These are phyloP conservation scores for Lippia alba DNA, from an alignment of 305 asterid genomes.

Conservation along the genomic window DNA sequence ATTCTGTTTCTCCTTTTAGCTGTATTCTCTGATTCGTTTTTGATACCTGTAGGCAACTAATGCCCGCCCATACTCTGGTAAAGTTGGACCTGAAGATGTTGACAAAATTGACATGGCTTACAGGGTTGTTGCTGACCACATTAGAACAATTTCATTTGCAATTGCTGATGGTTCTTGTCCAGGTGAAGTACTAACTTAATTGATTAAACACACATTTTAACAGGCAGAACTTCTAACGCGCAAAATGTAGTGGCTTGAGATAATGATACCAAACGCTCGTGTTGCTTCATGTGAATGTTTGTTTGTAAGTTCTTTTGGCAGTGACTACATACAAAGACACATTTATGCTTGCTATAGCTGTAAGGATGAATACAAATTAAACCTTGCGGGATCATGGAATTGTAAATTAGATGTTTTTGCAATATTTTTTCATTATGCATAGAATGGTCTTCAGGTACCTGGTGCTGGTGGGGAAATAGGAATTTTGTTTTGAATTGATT, in stretches of 20 bases:
- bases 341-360: constrained; percentile 5
- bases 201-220: constrained; percentile 24
- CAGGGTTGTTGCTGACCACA: constrained; percentile 97
- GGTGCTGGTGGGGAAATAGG: not conserved
- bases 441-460: constrained; percentile 2
- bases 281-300: not conserved
- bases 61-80: constrained; percentile 79
- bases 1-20: constrained; percentile 6
- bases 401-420: not conserved
- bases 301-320: constrained; percentile 11
- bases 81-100: constrained; percentile 84
- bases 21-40: constrained; percentile 32
- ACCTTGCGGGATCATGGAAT: constrained; percentile 4
- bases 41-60: constrained; percentile 65
- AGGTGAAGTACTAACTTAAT: constrained; percentile 52
- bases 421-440: constrained; percentile 5
- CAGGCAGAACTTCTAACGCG: not conserved
- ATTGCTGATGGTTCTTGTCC: constrained; percentile 99
- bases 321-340: constrained; percentile 2
- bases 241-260: constrained; percentile 22
- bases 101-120: constrained; percentile 94
- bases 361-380: constrained; percentile 6
- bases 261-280: constrained; percentile 1
- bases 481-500: not conserved
- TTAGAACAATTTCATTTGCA: constrained; percentile 93